Base-by-base conservation (phyloP, 495 filamentous ascomycete species). In the Thozetella sp. region DNA sequence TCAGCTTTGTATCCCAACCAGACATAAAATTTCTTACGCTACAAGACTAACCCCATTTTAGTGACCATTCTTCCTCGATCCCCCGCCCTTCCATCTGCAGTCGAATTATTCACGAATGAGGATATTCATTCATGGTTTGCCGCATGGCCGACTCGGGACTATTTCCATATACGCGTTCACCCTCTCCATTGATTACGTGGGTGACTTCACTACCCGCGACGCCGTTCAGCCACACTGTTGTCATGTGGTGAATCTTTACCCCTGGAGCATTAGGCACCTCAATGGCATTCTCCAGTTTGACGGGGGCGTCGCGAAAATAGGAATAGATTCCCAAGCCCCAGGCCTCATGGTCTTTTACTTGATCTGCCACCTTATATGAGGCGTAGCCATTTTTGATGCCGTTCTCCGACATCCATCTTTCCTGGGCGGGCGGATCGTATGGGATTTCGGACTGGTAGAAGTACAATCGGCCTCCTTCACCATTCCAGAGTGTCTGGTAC, bases 371-470 rank as follows among this genome's bases (percentile, higher is more conserved):
- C 53, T 67, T 71, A 40, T 71, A 71, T 25, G 68, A 71, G 40
- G 68, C 63, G 19, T 65, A 71, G 34, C 68, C 68, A 53, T 71
- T 68, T 13, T 59, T 43, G 17, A 17, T 40, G 45, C 68, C 62
- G 45, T 56, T 37, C 51, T 55, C 58, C 15, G 60, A 58, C 66
- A 58, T 71, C 68, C 68, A 71, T 1, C 62, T 67, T 25, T 59
- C 50, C 48, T 71, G 68, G 53, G 65, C 56, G 23, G 68, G 68
- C 3, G 68, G 68, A 19, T 69, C 68, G 45, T 71, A 71, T 3
- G 68, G 68, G 25, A 71, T 62, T 25, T 71, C 68, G 25, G 68
- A 71, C 55, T 71, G 68, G 51, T 71, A 71, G 57, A 71, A 69
- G 53, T 71, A 71, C 10, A 71, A 25, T 2, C 66, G 64, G 23